Conservation (phyloP, 108 stramenopile species). For the Asterionellopsis glacialis region DNA sequence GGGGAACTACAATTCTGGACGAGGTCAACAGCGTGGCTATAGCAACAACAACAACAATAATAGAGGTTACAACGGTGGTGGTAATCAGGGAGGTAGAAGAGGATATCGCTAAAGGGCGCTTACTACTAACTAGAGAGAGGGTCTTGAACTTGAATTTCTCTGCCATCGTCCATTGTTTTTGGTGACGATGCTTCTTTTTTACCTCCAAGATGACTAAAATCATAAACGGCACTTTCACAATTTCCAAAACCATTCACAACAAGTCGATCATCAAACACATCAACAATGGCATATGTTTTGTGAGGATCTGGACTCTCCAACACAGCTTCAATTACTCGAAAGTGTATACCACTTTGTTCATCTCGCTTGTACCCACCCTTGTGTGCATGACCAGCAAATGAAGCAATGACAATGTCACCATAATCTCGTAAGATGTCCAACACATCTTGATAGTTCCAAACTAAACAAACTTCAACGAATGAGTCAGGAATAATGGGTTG, state of each 20-base stretch:
- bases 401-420: conserved; percentile 59
- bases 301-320: conserved; percentile 61
- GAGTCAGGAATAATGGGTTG: conserved; percentile 74
- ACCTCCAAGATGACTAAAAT: conserved; percentile 39
- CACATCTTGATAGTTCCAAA: conserved; percentile 78
- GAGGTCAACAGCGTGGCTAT: too few species aligned
- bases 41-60: too few species aligned
- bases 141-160: too few species aligned
- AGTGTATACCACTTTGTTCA: conserved; percentile 73
- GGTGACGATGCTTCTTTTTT: too few species aligned
- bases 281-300: conserved; percentile 68
- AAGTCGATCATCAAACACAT: conserved; percentile 55
- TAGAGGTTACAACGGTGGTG: too few species aligned
- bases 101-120: too few species aligned
- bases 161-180: too few species aligned
- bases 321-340: conserved; percentile 74
- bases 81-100: too few species aligned
- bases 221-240: conserved; percentile 66
- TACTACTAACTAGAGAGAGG: too few species aligned
- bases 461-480: conserved; percentile 50
- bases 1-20: too few species aligned
- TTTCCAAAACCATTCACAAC: conserved; percentile 63
- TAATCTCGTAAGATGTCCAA: conserved; percentile 48
- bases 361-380: conserved; percentile 75
- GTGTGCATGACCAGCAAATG: conserved; percentile 79